These are phyloP conservation scores for Cordyceps pruinosa DNA, from an alignment of 2,329 filamentous ascomycete species.

Conservation along the genomic window DNA sequence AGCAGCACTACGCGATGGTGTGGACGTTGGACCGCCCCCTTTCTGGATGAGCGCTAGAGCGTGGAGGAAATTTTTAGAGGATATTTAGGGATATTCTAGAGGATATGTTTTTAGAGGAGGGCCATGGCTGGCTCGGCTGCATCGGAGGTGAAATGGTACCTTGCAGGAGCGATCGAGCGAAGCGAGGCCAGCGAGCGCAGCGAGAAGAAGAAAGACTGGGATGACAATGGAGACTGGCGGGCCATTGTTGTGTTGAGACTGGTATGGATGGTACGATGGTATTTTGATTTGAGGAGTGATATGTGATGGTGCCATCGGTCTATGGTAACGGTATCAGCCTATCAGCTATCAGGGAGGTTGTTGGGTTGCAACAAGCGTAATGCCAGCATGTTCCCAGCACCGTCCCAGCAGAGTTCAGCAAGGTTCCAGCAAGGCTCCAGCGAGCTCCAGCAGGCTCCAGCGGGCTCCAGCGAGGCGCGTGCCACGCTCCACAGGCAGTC, in stretches of 20 bases:
- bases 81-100: neutral
- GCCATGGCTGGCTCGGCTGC: neutral
- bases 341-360: neutral
- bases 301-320: too few species aligned
- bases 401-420: neutral
- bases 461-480: conserved; percentile 3
- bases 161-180: neutral
- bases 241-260: neutral
- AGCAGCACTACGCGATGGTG: neutral
- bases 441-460: neutral
- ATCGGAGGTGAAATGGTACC: neutral
- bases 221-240: neutral
- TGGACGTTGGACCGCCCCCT: neutral
- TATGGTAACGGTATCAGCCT: too few species aligned
- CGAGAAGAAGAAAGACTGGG: neutral
- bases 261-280: neutral
- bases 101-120: neutral
- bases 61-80: neutral
- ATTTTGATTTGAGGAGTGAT: too few species aligned
- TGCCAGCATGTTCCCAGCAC: too few species aligned
- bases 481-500: neutral
- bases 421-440: neutral
- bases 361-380: too few species aligned
- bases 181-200: neutral
- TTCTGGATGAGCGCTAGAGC: too few species aligned